phyloP scores from a whole-genome alignment of 75 land plant genomes.

The Pinus taeda region DNA sequence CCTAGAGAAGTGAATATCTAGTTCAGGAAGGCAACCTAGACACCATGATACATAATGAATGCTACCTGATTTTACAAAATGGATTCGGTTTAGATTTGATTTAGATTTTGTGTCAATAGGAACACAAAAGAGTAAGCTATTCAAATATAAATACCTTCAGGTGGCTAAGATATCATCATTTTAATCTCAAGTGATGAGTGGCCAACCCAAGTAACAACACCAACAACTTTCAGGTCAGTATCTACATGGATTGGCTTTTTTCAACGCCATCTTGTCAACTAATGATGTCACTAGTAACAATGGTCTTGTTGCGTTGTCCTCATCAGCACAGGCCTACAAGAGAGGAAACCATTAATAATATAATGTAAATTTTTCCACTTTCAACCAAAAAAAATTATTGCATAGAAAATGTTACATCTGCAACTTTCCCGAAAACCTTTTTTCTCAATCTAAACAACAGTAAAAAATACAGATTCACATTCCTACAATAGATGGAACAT shows the following conservation, averaged over 20 bases:
- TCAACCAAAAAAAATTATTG: no score
- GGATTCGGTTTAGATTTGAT: background rate
- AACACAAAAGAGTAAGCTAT: background rate
- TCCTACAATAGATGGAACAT: no score
- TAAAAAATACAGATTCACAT: no score
- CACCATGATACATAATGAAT: background rate
- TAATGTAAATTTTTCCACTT: no score
- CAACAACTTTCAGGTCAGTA: conserved; percentile 62
- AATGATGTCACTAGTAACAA: conserved; percentile 87
- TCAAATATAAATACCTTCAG: conserved; percentile 34
- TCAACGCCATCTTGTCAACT: conserved; percentile 83
- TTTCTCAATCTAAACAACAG: no score
- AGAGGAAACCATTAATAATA: no score
- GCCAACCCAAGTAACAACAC: conserved; percentile 95
- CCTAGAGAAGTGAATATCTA: no score
- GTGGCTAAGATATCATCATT: conserved; percentile 65
- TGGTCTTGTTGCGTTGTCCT: conserved; percentile 87
- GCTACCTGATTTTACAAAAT: background rate
- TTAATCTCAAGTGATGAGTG: conserved; percentile 89
- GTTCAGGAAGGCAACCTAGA: conserved; percentile 13
- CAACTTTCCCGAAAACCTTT: no score
- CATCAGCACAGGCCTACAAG: no score
- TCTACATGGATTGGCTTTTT: conserved; percentile 74
- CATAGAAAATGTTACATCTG: no score
- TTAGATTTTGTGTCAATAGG: background rate